Conservation (phyloP, 2,329 filamentous ascomycete genomes). For the Annulohypoxylon truncatum region DNA sequence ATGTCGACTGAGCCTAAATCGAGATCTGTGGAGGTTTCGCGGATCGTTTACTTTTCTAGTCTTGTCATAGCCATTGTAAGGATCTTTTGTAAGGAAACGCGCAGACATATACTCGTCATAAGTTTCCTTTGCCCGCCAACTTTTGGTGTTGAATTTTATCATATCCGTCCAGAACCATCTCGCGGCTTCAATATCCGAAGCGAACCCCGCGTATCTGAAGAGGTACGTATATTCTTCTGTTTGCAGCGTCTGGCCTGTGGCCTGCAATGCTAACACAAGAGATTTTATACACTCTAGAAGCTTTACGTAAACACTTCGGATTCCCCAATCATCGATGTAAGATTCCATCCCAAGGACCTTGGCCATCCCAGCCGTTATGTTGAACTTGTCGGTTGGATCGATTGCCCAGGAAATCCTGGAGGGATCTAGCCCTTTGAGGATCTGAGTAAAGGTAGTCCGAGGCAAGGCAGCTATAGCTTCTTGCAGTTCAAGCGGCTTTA, state of each 20-base stretch:
- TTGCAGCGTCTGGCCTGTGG: slow-evolving; percentile 46
- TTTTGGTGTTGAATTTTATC: slow-evolving; percentile 26
- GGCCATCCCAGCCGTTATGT: slow-evolving; percentile 55
- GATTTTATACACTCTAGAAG: slow-evolving; percentile 53
- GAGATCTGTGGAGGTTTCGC: slow-evolving; percentile 52
- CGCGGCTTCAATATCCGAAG: slow-evolving; percentile 52
- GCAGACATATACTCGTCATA: slow-evolving; percentile 62
- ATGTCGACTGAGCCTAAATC: slow-evolving; percentile 9
- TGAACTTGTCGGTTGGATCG: slow-evolving; percentile 59
- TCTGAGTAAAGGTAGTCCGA: slow-evolving; percentile 69
- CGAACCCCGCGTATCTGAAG: slow-evolving; percentile 61
- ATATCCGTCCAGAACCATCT: slow-evolving; percentile 54
- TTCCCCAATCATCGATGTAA: slow-evolving; percentile 58
- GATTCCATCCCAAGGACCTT: slow-evolving; percentile 53
- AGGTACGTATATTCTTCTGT: slow-evolving; percentile 58
- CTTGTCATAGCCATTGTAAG: slow-evolving; percentile 61
- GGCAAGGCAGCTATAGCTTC: slow-evolving; percentile 58
- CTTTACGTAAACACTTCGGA: slow-evolving; percentile 56
- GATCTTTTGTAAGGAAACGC: slow-evolving; percentile 59
- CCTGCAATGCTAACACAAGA: slow-evolving; percentile 51
- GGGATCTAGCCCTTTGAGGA: slow-evolving; percentile 72
- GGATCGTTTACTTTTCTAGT: slow-evolving; percentile 54
- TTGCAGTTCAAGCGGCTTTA: slow-evolving; percentile 44
- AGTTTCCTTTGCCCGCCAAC: slow-evolving; percentile 39
- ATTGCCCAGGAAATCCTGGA: slow-evolving; percentile 59